A percentile compares a stretch with the other conserved stretches of the same genome.
Conservation (phyloP, 2,329 filamentous ascomycete genomes). For the Colletotrichum liriopes region DNA sequence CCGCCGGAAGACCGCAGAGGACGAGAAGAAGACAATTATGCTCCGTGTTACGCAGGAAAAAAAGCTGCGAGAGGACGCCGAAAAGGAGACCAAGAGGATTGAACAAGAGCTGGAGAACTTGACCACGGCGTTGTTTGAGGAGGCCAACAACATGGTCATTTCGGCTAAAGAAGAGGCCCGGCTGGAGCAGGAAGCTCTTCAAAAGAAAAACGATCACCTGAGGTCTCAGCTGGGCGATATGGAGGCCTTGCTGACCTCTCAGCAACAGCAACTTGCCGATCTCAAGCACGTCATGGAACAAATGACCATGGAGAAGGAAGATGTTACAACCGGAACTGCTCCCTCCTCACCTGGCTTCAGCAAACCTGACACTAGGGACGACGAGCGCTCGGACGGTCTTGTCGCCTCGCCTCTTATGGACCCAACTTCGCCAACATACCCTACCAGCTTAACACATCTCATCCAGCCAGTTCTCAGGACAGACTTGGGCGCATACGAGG, state of each 20-base stretch:
- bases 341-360: slow-evolving; percentile 86
- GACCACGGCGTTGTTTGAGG: slow-evolving; percentile 94
- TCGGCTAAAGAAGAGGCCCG: slow-evolving; percentile 91
- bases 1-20: slow-evolving; percentile 80
- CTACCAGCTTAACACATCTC: slow-evolving; percentile 84
- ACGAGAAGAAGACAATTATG: slow-evolving; percentile 75
- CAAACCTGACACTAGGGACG: slow-evolving; percentile 74
- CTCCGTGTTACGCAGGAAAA: slow-evolving; percentile 76
- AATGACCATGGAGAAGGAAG: slow-evolving; percentile 82
- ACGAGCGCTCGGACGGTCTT: slow-evolving; percentile 56
- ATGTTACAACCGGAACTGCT: slow-evolving; percentile 79
- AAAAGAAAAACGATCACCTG: slow-evolving; percentile 90
- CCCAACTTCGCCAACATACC: slow-evolving; percentile 67
- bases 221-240: slow-evolving; percentile 89
- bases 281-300: slow-evolving; percentile 94
- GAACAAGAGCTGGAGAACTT: slow-evolving; percentile 93
- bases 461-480: slow-evolving; percentile 87
- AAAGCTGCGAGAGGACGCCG: slow-evolving; percentile 73
- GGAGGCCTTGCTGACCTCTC: slow-evolving; percentile 86
- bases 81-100: slow-evolving; percentile 88
- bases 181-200: slow-evolving; percentile 83
- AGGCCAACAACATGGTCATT: slow-evolving; percentile 98
- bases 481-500: slow-evolving; percentile 85
- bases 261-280: slow-evolving; percentile 93
- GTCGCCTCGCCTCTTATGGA: slow-evolving; percentile 59